Percentiles rank a stretch among this genome's conserved stretches.
Evolutionary conservation across 805 yeast species (phyloP).

Genomic region (Millerozyma acaciae): DNA sequence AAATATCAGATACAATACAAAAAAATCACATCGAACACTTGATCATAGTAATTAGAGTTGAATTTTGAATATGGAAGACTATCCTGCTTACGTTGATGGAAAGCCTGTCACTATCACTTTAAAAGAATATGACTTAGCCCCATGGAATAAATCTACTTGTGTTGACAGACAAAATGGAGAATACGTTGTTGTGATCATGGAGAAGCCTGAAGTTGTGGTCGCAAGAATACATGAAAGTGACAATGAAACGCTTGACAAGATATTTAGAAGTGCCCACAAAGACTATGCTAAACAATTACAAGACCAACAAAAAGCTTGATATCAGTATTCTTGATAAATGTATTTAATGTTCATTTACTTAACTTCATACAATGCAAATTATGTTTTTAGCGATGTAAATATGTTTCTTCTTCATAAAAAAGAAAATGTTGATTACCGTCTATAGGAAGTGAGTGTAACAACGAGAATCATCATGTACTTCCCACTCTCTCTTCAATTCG

Average conservation of each 20-base stretch:
- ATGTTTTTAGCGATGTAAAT: too few relatives aligned
- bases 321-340: too few relatives aligned
- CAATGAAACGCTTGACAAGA: constrained; percentile 34
- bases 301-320: background rate
- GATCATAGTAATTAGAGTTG: background rate
- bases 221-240: constrained; percentile 40
- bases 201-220: constrained; percentile 40
- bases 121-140: constrained; percentile 46
- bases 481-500: constrained; percentile 74
- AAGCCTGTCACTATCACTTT: constrained; percentile 46
- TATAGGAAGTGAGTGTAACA: constrained; percentile 82
- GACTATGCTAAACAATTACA: constrained; percentile 16
- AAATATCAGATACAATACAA: too few relatives aligned
- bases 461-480: constrained; percentile 71
- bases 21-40: too few relatives aligned
- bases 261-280: constrained; percentile 45
- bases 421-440: background rate
- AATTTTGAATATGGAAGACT: constrained; percentile 14
- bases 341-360: too few relatives aligned
- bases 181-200: constrained; percentile 45
- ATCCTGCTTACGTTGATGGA: constrained; percentile 43
- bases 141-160: constrained; percentile 51
- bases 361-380: too few relatives aligned
- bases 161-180: constrained; percentile 33
- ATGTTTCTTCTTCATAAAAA: too few relatives aligned